Base-by-base conservation (phyloP, 331 rosid genomes). In the Rosa hybrid region DNA sequence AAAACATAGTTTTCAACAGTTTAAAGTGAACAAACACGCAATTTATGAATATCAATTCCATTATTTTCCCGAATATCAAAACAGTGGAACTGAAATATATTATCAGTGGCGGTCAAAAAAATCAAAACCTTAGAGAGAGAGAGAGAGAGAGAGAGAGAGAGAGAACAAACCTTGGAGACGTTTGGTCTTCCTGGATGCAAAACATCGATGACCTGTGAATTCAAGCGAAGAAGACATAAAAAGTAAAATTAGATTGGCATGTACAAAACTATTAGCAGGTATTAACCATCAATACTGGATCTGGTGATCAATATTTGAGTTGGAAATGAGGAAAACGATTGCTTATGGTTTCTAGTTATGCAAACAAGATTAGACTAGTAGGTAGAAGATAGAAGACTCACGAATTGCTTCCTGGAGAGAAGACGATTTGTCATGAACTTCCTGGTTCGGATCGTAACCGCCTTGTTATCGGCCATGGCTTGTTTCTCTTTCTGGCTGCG, bases 111-210 rank as follows among this genome's bases (percentile, higher is more conserved):
- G 25, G 3, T 44, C 18, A 8, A 75, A 34, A 34, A 46, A 59
- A 75, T 21, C 8, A 75, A n/a, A 74, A 14, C 27, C 27, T 25
- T 25, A 25, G 27, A 25, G 4, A 18, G 23, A 23, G 20, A 72
- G 18, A 20, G 71, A 25, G 16, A 50, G 4, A 18, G 23, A 18
- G 20, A 72, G 4, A 18, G 25, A 23, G 20, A 72, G 18, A 20
- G 71, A 25, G 16, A 50, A 44, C 56, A 62, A 39, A 85, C 88
- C 86, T 85, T 85, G 30, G 84, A 79, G 42, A 82, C 88, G 74
- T 85, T 85, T 12, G 86, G 80, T 39, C 82, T 46, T 63, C 86
- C 88, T 4, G 88, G 88, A 78, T 85, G 84, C 75, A 85, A 81
- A 44, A 85, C 88, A 82, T 82, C 84, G 72, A 85, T 82, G 50